phyloP scores from a whole-genome alignment of 2,329 filamentous ascomycete genomes.

The Sclerotinia borealis region DNA sequence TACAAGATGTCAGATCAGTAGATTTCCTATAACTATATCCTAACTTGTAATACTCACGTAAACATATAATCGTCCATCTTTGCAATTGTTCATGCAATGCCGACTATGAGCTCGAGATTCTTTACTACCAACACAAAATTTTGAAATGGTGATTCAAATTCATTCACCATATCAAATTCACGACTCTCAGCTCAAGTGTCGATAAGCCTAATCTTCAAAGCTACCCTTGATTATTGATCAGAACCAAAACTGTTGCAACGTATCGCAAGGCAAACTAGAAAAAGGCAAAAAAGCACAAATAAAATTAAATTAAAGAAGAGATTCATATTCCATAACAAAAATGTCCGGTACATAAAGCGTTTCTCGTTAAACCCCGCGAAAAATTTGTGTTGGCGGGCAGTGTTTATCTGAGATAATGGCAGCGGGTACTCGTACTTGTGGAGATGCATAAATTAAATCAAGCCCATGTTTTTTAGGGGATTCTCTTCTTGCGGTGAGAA shows the following conservation, averaged over 20 bases:
- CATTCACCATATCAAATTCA: not conserved
- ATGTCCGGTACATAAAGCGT: not conserved
- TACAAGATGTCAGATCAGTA: not conserved
- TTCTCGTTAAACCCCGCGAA: not conserved
- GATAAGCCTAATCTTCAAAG: not conserved
- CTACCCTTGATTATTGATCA: not conserved
- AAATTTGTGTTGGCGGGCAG: not conserved
- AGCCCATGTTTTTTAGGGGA: not conserved
- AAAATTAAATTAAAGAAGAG: not conserved
- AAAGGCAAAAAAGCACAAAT: not conserved
- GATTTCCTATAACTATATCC: not conserved
- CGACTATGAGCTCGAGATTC: not conserved
- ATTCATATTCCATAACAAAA: conserved; percentile 1
- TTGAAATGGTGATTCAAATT: not conserved
- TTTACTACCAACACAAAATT: not conserved
- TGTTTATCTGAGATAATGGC: conserved; percentile 1
- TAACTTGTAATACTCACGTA: conserved; percentile 9
- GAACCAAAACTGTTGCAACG: not conserved
- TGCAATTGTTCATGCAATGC: not conserved
- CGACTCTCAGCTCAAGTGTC: not conserved
- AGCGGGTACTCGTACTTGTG: not conserved
- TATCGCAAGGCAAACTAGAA: not conserved
- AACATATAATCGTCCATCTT: conserved; percentile 35
- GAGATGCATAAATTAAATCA: not conserved
- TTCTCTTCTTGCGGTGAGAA: conserved; percentile 11